Conservation (phyloP, 345 rosid genomes). For the Hypericum androsaemum region DNA sequence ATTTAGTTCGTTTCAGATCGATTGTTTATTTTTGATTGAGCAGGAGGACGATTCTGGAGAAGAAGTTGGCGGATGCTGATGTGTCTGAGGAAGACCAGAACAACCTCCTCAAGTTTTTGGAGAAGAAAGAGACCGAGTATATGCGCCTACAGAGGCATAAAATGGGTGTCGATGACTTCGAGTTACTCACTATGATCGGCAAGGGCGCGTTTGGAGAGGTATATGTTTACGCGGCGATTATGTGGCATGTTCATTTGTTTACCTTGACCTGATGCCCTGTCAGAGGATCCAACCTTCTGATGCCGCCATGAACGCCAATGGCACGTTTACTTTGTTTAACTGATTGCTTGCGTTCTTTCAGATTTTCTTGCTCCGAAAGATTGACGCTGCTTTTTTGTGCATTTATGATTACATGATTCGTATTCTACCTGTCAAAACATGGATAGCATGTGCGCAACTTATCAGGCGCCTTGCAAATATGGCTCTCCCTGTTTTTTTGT, state of each 20-base stretch:
- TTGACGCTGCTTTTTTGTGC: too few relatives aligned
- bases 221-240: neutral
- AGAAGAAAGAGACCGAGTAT: conserved; percentile 92
- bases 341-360: too few relatives aligned
- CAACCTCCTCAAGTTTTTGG: conserved; percentile 78
- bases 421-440: too few relatives aligned
- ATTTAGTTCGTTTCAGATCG: too few relatives aligned
- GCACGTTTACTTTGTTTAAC: too few relatives aligned
- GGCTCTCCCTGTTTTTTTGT: too few relatives aligned
- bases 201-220: conserved; percentile 92
- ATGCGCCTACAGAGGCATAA: conserved; percentile 97
- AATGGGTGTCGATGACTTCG: conserved; percentile 91
- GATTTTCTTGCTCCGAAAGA: too few relatives aligned
- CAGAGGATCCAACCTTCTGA: too few relatives aligned
- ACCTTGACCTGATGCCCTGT: neutral
- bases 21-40: conserved; percentile 1
- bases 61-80: conserved; percentile 92
- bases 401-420: too few relatives aligned
- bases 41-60: conserved; percentile 64
- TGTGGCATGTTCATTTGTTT: neutral
- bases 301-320: too few relatives aligned
- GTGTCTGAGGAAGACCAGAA: conserved; percentile 93
- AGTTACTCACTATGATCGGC: conserved; percentile 71
- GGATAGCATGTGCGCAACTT: too few relatives aligned
- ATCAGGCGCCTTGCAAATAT: too few relatives aligned